phyloP scores from a whole-genome alignment of 306 rosid species.

The Fragaria nilgerrensis region DNA sequence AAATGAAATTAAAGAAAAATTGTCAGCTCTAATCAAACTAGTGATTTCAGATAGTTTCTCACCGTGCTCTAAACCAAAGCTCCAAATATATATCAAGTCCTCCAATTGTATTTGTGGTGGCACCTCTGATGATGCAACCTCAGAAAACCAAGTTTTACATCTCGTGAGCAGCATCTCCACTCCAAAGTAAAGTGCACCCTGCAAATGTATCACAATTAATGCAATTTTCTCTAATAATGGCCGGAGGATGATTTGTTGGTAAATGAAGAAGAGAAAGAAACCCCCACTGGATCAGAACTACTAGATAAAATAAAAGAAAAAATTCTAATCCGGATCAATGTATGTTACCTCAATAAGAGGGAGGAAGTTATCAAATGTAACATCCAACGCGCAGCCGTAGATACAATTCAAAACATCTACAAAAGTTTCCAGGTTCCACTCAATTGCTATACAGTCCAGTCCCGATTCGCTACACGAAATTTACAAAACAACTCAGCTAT shows the following conservation, averaged over 20 bases:
- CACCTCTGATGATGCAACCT: conserved; percentile 35
- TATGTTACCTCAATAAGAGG: conserved; percentile 61
- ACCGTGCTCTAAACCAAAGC: conserved; percentile 58
- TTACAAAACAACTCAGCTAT: neutral
- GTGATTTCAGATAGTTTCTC: conserved; percentile 23
- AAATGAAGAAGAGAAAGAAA: neutral
- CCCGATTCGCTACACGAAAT: conserved; percentile 54
- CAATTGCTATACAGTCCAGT: conserved; percentile 38
- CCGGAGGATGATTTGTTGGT: neutral
- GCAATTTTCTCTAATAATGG: too few species aligned
- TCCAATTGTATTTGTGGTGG: conserved; percentile 44
- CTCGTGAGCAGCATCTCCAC: conserved; percentile 56
- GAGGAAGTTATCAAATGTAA: conserved; percentile 46
- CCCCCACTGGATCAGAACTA: neutral
- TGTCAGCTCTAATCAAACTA: neutral
- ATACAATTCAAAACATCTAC: conserved; percentile 59
- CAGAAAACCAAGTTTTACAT: conserved; percentile 66
- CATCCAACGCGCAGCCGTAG: conserved; percentile 41
- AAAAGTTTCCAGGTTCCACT: conserved; percentile 53
- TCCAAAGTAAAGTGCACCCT: conserved; percentile 88
- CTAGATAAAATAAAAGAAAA: neutral
- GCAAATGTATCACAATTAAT: conserved; percentile 19
- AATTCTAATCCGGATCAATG: neutral
- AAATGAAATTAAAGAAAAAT: neutral
- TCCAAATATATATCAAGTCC: conserved; percentile 64